Evolutionary conservation across 768 basidiomycete genomes (phyloP), one percentile per base, ranked within the genome.

Genomic region (Phanerodontia chrysosporium): DNA sequence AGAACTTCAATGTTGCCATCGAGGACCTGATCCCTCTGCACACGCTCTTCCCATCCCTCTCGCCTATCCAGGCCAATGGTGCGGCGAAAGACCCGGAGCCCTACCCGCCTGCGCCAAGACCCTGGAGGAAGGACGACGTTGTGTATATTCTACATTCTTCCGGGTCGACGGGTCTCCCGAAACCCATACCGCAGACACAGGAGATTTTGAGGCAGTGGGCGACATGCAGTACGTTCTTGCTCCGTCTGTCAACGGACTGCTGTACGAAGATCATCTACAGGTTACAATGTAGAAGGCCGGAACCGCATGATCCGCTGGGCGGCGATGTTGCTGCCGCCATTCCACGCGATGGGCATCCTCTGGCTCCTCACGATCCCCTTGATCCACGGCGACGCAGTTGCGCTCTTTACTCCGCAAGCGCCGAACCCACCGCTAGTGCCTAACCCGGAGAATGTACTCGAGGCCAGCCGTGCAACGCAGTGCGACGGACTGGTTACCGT

Each of bases 341-440:
- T 77, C 62, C 74, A 76, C 46, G 62, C 68, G 0, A 60, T 68
- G 14, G 75, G 71, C 3, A 46, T 73, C 3, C 58, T 62, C 21
- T 22, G 62, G 3, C 70, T 74, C 35, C 16, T 75, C 3, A 32
- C 70, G 13, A 57, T 63, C 18, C 63, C 73, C 3, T 13, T 76
- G 3, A 29, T 49, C 14, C 30, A 9, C 2, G 61, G 32, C 29
- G 16, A 55, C 21, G 51, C 61, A 25, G 39, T 58, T 21, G 53
- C 30, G n/a, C 16, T 62, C n/a, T 62, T 42, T 22, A 45, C 44
- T 3, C 61, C 61, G 2, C 48, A 56, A 25, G 32, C 39, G 9
- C 62, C 61, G 6, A 32, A 22, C 8, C 53, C 54, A 3, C 61
- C 61, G 2, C 21, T 62, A 10, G 49, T 55, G n/a, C 61, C 58